phyloP scores from a whole-genome alignment of 345 rosid genomes.

The Tarenaya hassleriana region DNA sequence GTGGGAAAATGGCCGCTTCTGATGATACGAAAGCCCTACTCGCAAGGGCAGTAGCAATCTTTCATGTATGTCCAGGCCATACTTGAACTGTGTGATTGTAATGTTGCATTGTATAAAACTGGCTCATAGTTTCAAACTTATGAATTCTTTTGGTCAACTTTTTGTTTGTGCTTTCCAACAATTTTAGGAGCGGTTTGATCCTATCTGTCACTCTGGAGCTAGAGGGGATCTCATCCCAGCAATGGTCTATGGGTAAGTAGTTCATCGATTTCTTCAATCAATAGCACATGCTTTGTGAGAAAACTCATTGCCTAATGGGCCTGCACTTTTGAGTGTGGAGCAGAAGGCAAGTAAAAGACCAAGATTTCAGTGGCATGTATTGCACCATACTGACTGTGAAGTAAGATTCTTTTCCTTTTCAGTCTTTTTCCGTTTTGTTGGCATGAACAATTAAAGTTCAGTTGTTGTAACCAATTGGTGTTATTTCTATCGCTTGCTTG shows the following conservation, averaged over 20 bases:
- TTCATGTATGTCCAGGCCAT: constrained; percentile 48
- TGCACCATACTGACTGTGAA: constrained; percentile 58
- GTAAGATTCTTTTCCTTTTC: constrained; percentile 32
- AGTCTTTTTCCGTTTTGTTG: background rate
- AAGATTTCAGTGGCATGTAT: constrained; percentile 85
- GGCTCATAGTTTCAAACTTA: constrained; percentile 7
- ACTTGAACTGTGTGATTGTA: background rate
- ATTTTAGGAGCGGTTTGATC: constrained; percentile 90
- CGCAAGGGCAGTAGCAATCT: constrained; percentile 62
- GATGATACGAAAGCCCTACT: constrained; percentile 34
- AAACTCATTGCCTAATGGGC: too few relatives aligned
- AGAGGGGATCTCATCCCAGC: constrained; percentile 84
- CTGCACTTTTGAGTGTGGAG: too few relatives aligned
- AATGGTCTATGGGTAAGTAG: constrained; percentile 80
- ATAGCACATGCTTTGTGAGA: too few relatives aligned
- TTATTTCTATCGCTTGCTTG: background rate
- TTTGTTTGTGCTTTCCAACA: constrained; percentile 1
- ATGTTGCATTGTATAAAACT: too few relatives aligned
- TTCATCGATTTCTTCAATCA: background rate
- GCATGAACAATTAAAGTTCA: background rate
- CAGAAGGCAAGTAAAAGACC: constrained; percentile 86
- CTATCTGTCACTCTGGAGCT: constrained; percentile 53
- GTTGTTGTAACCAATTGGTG: constrained; percentile 1
- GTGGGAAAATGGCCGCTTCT: constrained; percentile 49
- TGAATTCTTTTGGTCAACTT: too few relatives aligned